Evolutionary conservation across 495 filamentous ascomycete species (phyloP).

Genomic region (Neurospora terricola): DNA sequence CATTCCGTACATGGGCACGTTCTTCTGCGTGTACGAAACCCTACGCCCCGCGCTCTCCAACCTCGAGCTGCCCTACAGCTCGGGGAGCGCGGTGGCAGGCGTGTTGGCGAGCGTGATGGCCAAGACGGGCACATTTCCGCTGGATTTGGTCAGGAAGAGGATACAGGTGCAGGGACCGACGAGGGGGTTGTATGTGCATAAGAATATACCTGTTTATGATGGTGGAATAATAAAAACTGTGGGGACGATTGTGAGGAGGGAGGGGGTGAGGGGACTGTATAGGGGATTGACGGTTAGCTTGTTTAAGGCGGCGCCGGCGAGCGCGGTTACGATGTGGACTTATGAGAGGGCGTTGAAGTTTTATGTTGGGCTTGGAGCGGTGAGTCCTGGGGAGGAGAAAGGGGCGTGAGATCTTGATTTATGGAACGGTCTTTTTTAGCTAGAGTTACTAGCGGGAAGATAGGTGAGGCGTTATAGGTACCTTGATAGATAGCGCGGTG

Average conservation of each 20-base stretch:
- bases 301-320: conserved; percentile 88
- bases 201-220: conserved; percentile 76
- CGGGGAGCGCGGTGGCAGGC: conserved; percentile 72
- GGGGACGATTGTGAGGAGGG: conserved; percentile 51
- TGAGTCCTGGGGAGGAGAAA: neutral
- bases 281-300: conserved; percentile 79
- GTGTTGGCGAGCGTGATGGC: conserved; percentile 66
- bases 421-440: too few relatives aligned
- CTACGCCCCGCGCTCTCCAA: conserved; percentile 42
- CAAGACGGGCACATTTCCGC: conserved; percentile 84
- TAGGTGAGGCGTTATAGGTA: neutral
- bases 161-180: conserved; percentile 94
- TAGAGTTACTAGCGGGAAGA: neutral
- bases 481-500: neutral
- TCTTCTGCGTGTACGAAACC: conserved; percentile 83
- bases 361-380: conserved; percentile 33
- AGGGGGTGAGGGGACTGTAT: conserved; percentile 78
- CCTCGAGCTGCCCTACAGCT: conserved; percentile 59
- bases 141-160: conserved; percentile 89
- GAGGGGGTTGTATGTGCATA: conserved; percentile 63
- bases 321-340: conserved; percentile 97
- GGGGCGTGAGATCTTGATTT: neutral
- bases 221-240: conserved; percentile 54
- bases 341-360: conserved; percentile 67
- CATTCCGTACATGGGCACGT: conserved; percentile 91